These are phyloP conservation scores for Oryza meyeriana DNA, from an alignment of 176 grass and related monocot genomes.

Conservation along the genomic window DNA sequence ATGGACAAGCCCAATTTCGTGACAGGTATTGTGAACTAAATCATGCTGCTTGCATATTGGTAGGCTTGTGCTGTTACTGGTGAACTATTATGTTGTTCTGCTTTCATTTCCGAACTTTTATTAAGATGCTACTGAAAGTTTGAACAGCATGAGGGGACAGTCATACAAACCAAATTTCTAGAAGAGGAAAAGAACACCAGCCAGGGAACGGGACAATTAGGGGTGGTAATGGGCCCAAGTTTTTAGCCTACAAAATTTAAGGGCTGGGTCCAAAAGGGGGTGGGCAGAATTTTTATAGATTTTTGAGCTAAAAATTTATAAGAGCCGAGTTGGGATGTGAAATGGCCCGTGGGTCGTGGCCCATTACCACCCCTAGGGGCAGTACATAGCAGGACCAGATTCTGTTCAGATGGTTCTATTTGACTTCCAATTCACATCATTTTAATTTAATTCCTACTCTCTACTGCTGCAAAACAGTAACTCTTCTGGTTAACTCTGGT, in stretches of 20 bases:
- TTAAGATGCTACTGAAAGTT: constrained; percentile 3
- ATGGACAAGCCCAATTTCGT: constrained; percentile 12
- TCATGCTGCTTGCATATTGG: neutral
- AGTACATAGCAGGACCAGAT: neutral
- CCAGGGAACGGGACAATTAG: no score
- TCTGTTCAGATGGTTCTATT: neutral
- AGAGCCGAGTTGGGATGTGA: no score
- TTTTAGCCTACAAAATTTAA: no score
- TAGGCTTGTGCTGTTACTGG: neutral
- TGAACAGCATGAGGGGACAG: neutral
- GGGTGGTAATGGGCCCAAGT: no score
- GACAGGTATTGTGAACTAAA: neutral
- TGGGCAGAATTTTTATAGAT: no score
- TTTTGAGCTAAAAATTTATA: no score
- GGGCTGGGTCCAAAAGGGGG: no score
- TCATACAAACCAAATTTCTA: constrained; percentile 4
- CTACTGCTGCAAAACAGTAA: neutral
- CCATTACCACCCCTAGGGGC: no score
- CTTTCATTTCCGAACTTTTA: neutral
- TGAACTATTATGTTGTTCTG: neutral
- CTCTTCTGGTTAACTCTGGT: neutral
- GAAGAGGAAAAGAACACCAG: neutral
- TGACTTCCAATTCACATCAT: neutral
- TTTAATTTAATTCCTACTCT: constrained; percentile 5
- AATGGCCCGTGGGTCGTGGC: no score